Conservation (phyloP, 73 alveolate species). For the Blepharisma stoltei region DNA sequence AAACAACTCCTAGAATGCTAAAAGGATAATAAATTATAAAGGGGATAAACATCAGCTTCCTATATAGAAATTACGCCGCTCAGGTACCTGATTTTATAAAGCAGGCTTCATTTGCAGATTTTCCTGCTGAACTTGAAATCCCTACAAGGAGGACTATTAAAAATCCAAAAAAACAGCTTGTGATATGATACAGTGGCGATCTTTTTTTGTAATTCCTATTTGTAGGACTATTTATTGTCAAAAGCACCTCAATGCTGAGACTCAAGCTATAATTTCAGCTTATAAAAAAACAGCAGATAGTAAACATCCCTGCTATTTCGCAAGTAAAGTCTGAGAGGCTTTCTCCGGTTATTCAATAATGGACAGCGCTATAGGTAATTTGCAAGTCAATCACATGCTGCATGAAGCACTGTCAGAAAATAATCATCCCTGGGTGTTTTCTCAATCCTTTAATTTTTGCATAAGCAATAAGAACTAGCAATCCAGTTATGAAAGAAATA, state of each 20-base stretch:
- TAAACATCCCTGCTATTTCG: not conserved
- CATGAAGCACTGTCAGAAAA: slow-evolving; percentile 11
- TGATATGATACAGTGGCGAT: not conserved
- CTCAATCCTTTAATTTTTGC: not conserved
- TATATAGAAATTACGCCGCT: not conserved
- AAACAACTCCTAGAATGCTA: not conserved
- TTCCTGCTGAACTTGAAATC: not conserved
- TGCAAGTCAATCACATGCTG: slow-evolving; percentile 9
- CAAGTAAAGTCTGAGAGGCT: no score
- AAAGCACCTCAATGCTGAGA: not conserved
- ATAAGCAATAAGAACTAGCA: not conserved
- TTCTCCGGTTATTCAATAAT: no score
- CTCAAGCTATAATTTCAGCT: slow-evolving; percentile 11
- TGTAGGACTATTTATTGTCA: not conserved
- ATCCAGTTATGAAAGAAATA: not conserved
- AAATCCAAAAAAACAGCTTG: not conserved
- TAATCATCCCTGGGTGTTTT: slow-evolving; percentile 8
- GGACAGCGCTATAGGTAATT: no score
- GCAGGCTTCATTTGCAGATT: not conserved
- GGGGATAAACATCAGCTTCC: not conserved
- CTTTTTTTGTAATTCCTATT: slow-evolving; percentile 1
- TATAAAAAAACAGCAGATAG: not conserved
- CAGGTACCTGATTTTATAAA: not conserved
- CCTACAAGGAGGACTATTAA: not conserved
- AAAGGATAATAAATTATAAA: not conserved